Base-by-base conservation (phyloP, 2,329 filamentous ascomycete species). In the Fusarium buxicola region DNA sequence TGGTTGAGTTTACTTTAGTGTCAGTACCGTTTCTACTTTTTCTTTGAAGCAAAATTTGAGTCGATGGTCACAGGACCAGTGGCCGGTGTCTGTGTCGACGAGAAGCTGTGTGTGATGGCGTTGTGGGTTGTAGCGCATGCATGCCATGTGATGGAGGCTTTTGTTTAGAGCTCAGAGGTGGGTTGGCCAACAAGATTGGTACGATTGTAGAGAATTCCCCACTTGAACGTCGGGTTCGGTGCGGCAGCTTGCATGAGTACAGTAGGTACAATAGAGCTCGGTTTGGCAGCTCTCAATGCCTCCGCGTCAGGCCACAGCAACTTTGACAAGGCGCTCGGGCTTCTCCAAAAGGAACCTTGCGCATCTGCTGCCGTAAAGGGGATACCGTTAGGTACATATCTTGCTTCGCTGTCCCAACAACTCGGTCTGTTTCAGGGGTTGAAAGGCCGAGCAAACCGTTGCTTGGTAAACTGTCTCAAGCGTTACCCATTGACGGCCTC, bases 301-400 rank as follows among this genome's bases (percentile, higher is more conserved):
- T 27, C 28, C 43, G 47, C 41, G 34, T 58, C 43, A 58, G 16
- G 48, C 39, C 25, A 45, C 34, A 54, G 36, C 47, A 58, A 44
- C 27, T 47, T 65, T 47, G 24, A 55, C 39, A 48, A 21, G 41
- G 25, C 21, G 21, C 21, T 21, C 21, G 21, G 21, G 21, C 21
- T 4, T 21, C 21, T 21, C 21, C 6, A 21, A 21, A 21, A 21
- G 4, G 21, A 21, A 21, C n/a, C 18, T 41, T 32, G 24, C 18
- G 47, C 12, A 44, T 44, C 27, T 24, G 46, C 31, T 50, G n/a
- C 28, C 35, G 12, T 18, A 32, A 12, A 44, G 27, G 21, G 16
- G 11, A 16, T 12, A 11, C 25, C 27, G 27, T 4, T 21, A 21
- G 21, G 21, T 21, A 21, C 18, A 39, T 39, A 34, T 34, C 5